A percentile compares a stretch with the other conserved stretches of the same genome.
phyloP scores from a whole-genome alignment of 805 yeast genomes.

The Ogataea haglerorum region DNA sequence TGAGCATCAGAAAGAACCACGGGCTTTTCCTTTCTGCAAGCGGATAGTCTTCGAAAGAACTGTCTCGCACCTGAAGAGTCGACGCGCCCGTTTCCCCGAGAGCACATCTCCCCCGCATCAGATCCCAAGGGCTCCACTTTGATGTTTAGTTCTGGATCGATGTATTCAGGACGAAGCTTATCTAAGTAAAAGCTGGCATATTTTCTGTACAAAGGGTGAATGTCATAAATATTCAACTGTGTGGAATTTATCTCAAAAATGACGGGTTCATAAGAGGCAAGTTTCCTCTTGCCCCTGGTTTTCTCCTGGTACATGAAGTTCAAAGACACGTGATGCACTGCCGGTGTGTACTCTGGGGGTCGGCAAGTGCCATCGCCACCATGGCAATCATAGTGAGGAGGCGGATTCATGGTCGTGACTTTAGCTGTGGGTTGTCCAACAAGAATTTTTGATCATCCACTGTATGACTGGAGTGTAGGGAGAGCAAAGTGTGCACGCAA shows the following conservation, averaged over 20 bases:
- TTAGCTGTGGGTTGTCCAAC: background rate
- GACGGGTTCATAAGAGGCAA: slow-evolving; percentile 19
- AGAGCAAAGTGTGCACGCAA: too few species aligned
- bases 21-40: background rate
- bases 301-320: slow-evolving; percentile 21
- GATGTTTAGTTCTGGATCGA: slow-evolving; percentile 29
- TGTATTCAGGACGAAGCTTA: slow-evolving; percentile 21
- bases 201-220: slow-evolving; percentile 15
- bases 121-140: slow-evolving; percentile 10
- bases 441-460: too few species aligned
- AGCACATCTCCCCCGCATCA: too few species aligned
- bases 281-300: background rate
- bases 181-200: slow-evolving; percentile 22
- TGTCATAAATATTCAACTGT: slow-evolving; percentile 26
- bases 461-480: too few species aligned
- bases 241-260: slow-evolving; percentile 34
- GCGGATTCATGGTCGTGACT: background rate
- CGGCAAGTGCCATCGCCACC: background rate
- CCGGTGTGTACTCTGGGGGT: slow-evolving; percentile 25
- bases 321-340: slow-evolving; percentile 26
- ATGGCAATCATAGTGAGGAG: background rate
- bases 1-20: slow-evolving; percentile 4
- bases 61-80: background rate
- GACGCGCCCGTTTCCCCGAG: background rate
- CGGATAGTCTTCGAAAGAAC: background rate